Conservation (phyloP, 108 stramenopile genomes). For the Conticribra guillardii region DNA sequence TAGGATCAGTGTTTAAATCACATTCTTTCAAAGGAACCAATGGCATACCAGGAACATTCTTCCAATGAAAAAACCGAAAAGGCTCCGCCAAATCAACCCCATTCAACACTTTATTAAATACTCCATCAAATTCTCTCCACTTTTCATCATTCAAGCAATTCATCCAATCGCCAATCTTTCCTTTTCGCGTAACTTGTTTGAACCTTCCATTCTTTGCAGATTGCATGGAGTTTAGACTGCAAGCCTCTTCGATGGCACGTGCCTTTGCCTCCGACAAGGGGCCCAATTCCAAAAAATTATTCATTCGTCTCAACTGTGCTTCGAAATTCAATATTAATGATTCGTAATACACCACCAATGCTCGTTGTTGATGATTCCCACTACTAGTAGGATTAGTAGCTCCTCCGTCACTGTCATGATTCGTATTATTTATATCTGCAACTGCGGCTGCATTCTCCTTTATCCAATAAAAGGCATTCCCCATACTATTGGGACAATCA, state of each 20-base stretch:
- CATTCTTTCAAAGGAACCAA: too few species aligned
- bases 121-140: constrained; percentile 27
- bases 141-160: constrained; percentile 22
- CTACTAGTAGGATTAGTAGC: too few species aligned
- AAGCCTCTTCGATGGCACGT: constrained; percentile 4
- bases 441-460: constrained; percentile 15
- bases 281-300: constrained; percentile 21
- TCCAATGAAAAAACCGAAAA: constrained; percentile 22
- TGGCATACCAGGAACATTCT: constrained; percentile 1
- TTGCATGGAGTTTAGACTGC: constrained; percentile 7
- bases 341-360: constrained; percentile 39
- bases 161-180: constrained; percentile 30
- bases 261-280: constrained; percentile 19
- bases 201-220: background rate
- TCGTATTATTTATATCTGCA: constrained; percentile 1
- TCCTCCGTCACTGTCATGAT: background rate
- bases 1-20: constrained; percentile 19
- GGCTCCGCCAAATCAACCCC: constrained; percentile 25
- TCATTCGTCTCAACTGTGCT: constrained; percentile 17
- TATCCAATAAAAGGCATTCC: constrained; percentile 40
- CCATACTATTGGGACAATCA: constrained; percentile 31
- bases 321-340: constrained; percentile 25
- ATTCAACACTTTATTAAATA: constrained; percentile 24
- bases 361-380: too few species aligned
- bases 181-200: constrained; percentile 14